Evolutionary conservation across 148 eudicot species (phyloP).

Genomic region (Simmondsia chinensis): DNA sequence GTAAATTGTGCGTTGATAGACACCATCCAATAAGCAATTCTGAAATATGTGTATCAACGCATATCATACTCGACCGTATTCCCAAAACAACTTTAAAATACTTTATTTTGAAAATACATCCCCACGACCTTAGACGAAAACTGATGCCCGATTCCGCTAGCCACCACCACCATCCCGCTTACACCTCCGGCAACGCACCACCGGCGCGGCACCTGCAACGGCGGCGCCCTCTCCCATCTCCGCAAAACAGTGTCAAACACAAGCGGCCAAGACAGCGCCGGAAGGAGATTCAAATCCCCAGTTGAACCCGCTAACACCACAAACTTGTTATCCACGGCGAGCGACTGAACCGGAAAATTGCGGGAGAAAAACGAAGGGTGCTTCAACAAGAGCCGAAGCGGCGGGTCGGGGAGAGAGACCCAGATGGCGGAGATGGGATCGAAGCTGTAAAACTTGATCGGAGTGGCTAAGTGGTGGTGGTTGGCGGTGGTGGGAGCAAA

Average conservation of each 20-base stretch:
- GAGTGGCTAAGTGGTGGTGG: background rate
- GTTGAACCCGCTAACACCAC: conserved; percentile 56
- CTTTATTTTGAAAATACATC: too few relatives aligned
- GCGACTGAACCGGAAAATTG: conserved; percentile 52
- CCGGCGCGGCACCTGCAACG: conserved; percentile 37
- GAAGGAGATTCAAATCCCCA: conserved; percentile 24
- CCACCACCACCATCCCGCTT: conserved; percentile 24
- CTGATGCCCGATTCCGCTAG: conserved; percentile 66
- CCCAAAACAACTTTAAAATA: too few relatives aligned
- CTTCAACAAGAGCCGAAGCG: conserved; percentile 29
- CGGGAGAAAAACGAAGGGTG: conserved; percentile 72
- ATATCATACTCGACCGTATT: too few relatives aligned
- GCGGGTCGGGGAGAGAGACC: conserved; percentile 31
- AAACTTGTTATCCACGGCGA: conserved; percentile 23
- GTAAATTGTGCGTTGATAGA: too few relatives aligned
- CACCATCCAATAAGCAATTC: too few relatives aligned
- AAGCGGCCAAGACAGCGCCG: conserved; percentile 52
- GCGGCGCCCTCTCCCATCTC: conserved; percentile 44
- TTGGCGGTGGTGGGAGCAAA: conserved; percentile 5
- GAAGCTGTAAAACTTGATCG: conserved; percentile 20
- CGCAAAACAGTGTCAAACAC: conserved; percentile 31
- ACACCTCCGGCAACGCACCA: conserved; percentile 68
- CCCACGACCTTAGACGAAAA: conserved; percentile 31
- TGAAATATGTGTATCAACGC: too few relatives aligned
- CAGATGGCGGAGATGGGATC: conserved; percentile 45